Conservation (phyloP, 352 stramenopile species). For the Globisporangium rhizosaccharum region DNA sequence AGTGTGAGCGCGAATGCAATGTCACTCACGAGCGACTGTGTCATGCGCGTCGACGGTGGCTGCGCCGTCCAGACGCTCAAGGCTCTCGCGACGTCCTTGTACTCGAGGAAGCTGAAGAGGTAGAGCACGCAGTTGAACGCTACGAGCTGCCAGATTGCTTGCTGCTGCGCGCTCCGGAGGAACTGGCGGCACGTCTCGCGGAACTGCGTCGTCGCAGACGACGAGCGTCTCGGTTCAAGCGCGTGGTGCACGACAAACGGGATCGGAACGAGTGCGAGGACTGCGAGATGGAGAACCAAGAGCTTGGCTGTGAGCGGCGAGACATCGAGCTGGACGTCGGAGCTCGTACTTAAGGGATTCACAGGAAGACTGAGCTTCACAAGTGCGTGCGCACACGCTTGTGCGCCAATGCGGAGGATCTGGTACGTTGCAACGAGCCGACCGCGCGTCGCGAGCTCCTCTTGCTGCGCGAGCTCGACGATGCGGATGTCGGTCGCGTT, state of each 20-base stretch:
- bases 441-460: conserved; percentile 26
- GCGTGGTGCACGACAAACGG: conserved; percentile 25
- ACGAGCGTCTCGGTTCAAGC: conserved; percentile 12
- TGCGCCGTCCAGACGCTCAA: conserved; percentile 21
- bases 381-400: conserved; percentile 18
- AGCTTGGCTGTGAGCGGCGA: conserved; percentile 15
- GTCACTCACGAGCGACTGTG: conserved; percentile 20
- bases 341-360: background rate
- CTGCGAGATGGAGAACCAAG: conserved; percentile 23
- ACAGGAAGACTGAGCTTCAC: conserved; percentile 10
- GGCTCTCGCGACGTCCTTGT: conserved; percentile 13
- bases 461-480: conserved; percentile 41
- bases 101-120: conserved; percentile 33
- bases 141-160: conserved; percentile 40
- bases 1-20: conserved; percentile 17
- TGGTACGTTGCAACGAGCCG: conserved; percentile 29
- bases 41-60: conserved; percentile 4
- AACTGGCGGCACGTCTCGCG: conserved; percentile 17
- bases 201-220: conserved; percentile 4
- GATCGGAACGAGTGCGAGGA: conserved; percentile 24
- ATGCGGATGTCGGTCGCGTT: conserved; percentile 33
- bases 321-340: conserved; percentile 9
- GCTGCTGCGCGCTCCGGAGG: conserved; percentile 25
- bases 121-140: conserved; percentile 37
- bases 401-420: conserved; percentile 20